phyloP scores from a whole-genome alignment of 192 early-diverging fungal species.

The Backusella macrospora region DNA sequence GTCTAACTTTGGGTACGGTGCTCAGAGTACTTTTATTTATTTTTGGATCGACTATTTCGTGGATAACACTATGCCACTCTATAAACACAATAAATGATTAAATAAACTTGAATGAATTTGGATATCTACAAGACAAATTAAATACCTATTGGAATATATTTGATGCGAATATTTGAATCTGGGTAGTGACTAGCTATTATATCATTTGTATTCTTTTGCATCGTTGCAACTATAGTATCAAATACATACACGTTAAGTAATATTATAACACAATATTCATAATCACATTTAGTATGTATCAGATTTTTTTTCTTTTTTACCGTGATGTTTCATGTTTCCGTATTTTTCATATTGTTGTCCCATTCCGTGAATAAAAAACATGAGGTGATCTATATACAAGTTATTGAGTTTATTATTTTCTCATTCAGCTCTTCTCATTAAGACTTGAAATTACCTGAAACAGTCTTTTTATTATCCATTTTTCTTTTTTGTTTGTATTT shows the following conservation, averaged over 20 bases:
- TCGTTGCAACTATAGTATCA: constrained; percentile 29
- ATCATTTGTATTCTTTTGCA: constrained; percentile 39
- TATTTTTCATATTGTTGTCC: constrained; percentile 52
- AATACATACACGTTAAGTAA: background rate
- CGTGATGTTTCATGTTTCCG: constrained; percentile 48
- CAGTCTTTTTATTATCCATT: background rate
- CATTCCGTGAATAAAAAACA: constrained; percentile 59
- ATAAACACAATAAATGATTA: background rate
- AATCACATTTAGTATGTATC: background rate
- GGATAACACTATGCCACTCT: constrained; percentile 50
- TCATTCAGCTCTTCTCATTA: background rate
- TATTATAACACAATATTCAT: background rate
- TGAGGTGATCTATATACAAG: constrained; percentile 41
- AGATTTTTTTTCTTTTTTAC: constrained; percentile 23
- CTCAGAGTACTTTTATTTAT: constrained; percentile 43
- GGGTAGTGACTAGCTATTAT: constrained; percentile 24
- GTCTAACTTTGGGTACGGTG: constrained; percentile 51
- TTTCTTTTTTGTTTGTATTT: background rate
- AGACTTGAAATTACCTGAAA: background rate
- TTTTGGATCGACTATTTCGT: constrained; percentile 44
- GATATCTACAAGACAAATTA: background rate
- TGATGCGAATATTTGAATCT: constrained; percentile 20
- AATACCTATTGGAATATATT: constrained; percentile 34
- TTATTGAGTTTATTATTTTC: background rate
- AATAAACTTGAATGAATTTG: background rate